Percentiles rank a stretch among this genome's conserved stretches.
phyloP scores from a whole-genome alignment of 192 early-diverging fungal species.

The Glomus cerebriforme region DNA sequence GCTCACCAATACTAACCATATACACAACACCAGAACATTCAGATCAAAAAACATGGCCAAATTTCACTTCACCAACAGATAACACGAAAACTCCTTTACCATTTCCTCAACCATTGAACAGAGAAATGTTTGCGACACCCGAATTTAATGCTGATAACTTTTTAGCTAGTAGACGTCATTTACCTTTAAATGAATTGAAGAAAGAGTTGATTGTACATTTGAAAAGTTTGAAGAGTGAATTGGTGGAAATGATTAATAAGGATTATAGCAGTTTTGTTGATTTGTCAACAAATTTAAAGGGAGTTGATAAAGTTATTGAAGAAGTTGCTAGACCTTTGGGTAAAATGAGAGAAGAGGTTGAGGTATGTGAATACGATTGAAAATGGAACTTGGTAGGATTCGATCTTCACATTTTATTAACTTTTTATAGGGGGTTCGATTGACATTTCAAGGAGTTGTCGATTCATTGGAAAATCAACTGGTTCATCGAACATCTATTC shows the following conservation, averaged over 20 bases:
- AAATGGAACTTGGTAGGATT: background rate
- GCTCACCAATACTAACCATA: background rate
- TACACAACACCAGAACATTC: background rate
- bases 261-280: slow-evolving; percentile 84
- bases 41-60: background rate
- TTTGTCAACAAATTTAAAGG: slow-evolving; percentile 76
- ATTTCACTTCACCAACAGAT: background rate
- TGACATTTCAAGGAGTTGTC: slow-evolving; percentile 54
- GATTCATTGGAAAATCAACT: slow-evolving; percentile 61
- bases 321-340: slow-evolving; percentile 60
- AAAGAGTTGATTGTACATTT: slow-evolving; percentile 59
- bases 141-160: slow-evolving; percentile 65
- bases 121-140: slow-evolving; percentile 32
- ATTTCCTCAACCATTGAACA: slow-evolving; percentile 16
- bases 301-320: slow-evolving; percentile 67
- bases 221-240: slow-evolving; percentile 65
- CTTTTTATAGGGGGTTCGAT: slow-evolving; percentile 49
- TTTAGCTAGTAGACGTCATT: slow-evolving; percentile 64
- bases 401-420: background rate
- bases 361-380: slow-evolving; percentile 42
- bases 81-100: slow-evolving; percentile 9
- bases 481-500: slow-evolving; percentile 57
- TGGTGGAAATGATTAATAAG: slow-evolving; percentile 76
- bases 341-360: slow-evolving; percentile 61
- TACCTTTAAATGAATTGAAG: slow-evolving; percentile 68